Percentiles rank a stretch among this genome's conserved stretches.
phyloP scores from a whole-genome alignment of 371 early-diverging fungal species.

The Entomophthora muscae region DNA sequence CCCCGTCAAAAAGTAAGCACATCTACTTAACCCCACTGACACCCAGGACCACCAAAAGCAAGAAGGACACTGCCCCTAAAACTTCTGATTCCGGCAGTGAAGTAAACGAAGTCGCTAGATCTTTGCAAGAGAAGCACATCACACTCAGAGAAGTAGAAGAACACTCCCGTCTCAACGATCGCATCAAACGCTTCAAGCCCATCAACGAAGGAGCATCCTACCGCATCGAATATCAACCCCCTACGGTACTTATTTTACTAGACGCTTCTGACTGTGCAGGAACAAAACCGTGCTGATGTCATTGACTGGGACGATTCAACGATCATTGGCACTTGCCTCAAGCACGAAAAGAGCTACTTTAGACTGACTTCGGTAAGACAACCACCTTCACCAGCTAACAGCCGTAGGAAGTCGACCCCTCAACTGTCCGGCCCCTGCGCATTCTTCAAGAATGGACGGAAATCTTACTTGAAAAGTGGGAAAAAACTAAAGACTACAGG shows the following conservation, averaged over 20 bases:
- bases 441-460: constrained; percentile 50
- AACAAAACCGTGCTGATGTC: constrained; percentile 22
- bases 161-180: not conserved
- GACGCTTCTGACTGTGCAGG: too few species aligned
- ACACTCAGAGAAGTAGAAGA: not conserved
- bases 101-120: not conserved
- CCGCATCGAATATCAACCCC: too few species aligned
- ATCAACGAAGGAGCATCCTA: not conserved
- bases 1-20: too few species aligned
- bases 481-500: constrained; percentile 55
- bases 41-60: too few species aligned
- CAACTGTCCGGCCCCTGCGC: constrained; percentile 67
- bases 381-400: too few species aligned
- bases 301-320: constrained; percentile 61
- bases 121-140: not conserved
- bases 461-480: constrained; percentile 58
- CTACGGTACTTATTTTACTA: too few species aligned
- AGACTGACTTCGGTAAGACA: constrained; percentile 61
- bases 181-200: not conserved
- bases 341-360: constrained; percentile 75
- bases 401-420: constrained; percentile 67
- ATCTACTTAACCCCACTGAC: too few species aligned
- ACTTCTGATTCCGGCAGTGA: not conserved
- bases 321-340: constrained; percentile 69
- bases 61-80: not conserved